Base-by-base conservation (phyloP, 139 green algal species). In the Tetradesmus lagerheimii region DNA sequence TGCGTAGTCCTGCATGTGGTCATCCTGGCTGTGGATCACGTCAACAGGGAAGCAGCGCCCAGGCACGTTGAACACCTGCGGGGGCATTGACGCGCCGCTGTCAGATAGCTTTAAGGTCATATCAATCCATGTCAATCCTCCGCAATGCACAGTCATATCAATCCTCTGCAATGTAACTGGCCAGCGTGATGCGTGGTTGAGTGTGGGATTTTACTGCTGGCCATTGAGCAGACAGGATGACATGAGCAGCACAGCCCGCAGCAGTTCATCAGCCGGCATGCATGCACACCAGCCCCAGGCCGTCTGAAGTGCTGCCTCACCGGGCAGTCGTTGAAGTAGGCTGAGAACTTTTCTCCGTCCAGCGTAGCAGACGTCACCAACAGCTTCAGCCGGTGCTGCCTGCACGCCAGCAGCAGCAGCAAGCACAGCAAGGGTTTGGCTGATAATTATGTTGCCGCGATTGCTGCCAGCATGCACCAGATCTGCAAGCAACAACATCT, bases 321-420 rank as follows among this genome's bases (percentile, higher is more conserved):
- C 35, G 97, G 97, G 91, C 96, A 99, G 78, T 93, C 88, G 9
- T 91, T 80, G 87, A 98, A 99, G 92, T 98, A 99, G 20, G 89
- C 62, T 29, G 92, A 95, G 92, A 99, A 99, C 93, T 99, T 98
- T 53, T 98, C 92, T 0, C 93, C 94, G 50, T 99, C 97, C 35
- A 99, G 94, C 5, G 98, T 99, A 45, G 98, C 98, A 12, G 95
- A 98, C 9, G 97, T 99, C 37, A 99, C 91, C 45, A 99, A 91
- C 80, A 99, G 89, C 88, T 96, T 96, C 47, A 97, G 92, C 14
- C 89, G 88, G 37, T 85, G 62, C 76, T 89, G 8, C 87, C 91
- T 94, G 90, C 9, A 47, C 12, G 20, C 74, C 41, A 84, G 23
- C 78, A 84, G 25, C 78, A 71, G 25, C 78, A 84, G 38, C 78